A percentile compares a stretch with the other conserved stretches of the same genome.
These are phyloP conservation scores for Adiantum capillusveneris DNA, from an alignment of 75 land plant genomes.

Conservation along the genomic window DNA sequence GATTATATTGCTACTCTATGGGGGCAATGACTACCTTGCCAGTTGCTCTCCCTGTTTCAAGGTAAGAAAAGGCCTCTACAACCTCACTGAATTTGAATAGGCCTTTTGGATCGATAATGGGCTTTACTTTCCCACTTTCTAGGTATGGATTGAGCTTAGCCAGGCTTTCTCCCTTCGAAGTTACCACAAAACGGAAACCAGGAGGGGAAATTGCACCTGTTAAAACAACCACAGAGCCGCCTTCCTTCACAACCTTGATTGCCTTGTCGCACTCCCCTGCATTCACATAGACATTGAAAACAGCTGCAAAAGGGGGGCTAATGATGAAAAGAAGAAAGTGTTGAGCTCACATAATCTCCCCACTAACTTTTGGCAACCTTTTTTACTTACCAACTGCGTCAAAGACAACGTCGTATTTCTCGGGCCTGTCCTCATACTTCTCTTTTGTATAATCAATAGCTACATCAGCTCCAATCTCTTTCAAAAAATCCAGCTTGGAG, in stretches of 20 bases:
- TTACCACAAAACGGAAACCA: constrained; percentile 66
- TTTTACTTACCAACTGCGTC: constrained; percentile 73
- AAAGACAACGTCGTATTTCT: constrained; percentile 76
- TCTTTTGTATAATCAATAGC: constrained; percentile 76
- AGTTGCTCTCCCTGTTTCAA: constrained; percentile 65
- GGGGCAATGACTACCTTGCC: constrained; percentile 86
- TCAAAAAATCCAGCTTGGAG: constrained; percentile 54
- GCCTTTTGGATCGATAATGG: constrained; percentile 69
- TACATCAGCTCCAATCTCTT: constrained; percentile 67
- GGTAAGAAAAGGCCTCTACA: constrained; percentile 64
- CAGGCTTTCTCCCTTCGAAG: constrained; percentile 53
- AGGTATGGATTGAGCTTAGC: constrained; percentile 66
- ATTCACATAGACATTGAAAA: too few relatives aligned
- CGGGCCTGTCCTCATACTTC: constrained; percentile 70
- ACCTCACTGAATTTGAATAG: constrained; percentile 48
- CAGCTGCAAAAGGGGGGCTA: too few relatives aligned
- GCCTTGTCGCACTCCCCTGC: constrained; percentile 75
- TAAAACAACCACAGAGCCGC: constrained; percentile 46
- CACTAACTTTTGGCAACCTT: neutral
- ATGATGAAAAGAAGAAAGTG: too few relatives aligned
- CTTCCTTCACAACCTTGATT: constrained; percentile 72
- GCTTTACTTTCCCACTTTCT: constrained; percentile 69
- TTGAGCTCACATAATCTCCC: neutral
- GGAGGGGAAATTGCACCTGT: constrained; percentile 61
- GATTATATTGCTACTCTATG: too few relatives aligned